Base-by-base conservation (phyloP, 75 land plant genomes). In the Sequoia sempervirens region DNA sequence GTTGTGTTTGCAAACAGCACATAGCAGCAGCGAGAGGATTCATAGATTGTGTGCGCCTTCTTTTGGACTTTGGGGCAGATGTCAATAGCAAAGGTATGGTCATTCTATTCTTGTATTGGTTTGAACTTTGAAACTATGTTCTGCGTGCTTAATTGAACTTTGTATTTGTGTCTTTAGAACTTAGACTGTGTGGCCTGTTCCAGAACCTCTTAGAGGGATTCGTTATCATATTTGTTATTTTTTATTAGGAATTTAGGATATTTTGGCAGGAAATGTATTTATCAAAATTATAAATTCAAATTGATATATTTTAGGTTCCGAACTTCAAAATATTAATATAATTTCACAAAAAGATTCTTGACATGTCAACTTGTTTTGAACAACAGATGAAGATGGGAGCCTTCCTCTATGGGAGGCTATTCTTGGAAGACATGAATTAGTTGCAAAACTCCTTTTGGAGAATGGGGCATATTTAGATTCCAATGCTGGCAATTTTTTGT, bases 21-120 rank as follows among this genome's bases (percentile, higher is more conserved):
- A 85, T 85, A 28, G 87, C 89, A 53, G 83, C 89, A 54, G 68
- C 89, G 15, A 85, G 78, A 56, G 89, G 89, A 54, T 52, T 81
- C 45, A 8, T 53, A 23, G 89, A 85, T 17, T 87, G 89, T 52
- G 73, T 85, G 18, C 52, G 45, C 30, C 38, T 87, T 56, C 89
- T 87, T 30, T 72, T 87, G 26, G 34, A 85, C 45, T 74, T 64
- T 52, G 86, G 86, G n/a, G 89, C 87, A 6, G 89, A 87, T 45
- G 41, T 79, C 45, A 87, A 87, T 54, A 30, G 46, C 53, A 53
- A 74, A 85, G 89, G 89, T 61, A 81, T 43, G 84, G 53, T 66
- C 72, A 54, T 30, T 82, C 36, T 30, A 2, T 68, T 68, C 64
- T 30, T 0, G 32, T 70, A 32, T 70, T 12, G 36, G 36, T 11